These are phyloP conservation scores for Iris macrosiphon DNA, from an alignment of 106 monocot genomes.

Conservation along the genomic window DNA sequence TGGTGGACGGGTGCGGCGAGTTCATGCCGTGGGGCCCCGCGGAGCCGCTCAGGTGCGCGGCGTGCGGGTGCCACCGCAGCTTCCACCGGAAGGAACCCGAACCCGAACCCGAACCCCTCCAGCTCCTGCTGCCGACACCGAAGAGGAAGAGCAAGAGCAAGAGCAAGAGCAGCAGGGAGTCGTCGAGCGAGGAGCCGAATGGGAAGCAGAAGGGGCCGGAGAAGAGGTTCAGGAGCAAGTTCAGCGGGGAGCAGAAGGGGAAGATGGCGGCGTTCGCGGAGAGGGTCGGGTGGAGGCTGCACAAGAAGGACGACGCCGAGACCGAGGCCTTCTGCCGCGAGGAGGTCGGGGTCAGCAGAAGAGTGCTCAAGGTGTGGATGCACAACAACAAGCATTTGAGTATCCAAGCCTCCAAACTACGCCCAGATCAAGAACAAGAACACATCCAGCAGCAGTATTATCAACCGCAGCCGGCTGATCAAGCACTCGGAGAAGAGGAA, in stretches of 20 bases:
- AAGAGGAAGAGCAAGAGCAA: neutral
- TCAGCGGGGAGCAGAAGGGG: conserved; percentile 44
- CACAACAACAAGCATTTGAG: conserved; percentile 47
- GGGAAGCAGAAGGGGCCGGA: conserved; percentile 5
- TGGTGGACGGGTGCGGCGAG: conserved; percentile 56
- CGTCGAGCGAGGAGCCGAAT: conserved; percentile 51
- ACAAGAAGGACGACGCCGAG: conserved; percentile 29
- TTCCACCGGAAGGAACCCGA: conserved; percentile 50
- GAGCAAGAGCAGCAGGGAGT: conserved; percentile 23
- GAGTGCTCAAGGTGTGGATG: conserved; percentile 58
- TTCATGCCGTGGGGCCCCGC: conserved; percentile 34
- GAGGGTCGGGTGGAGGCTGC: conserved; percentile 38
- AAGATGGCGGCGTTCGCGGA: conserved; percentile 37
- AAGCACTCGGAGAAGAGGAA: conserved; percentile 52
- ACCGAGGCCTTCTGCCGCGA: conserved; percentile 27
- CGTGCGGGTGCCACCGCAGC: conserved; percentile 81
- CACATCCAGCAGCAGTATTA: too few relatives aligned
- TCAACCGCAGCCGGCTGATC: too few relatives aligned
- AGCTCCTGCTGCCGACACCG: neutral
- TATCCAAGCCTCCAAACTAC: too few relatives aligned
- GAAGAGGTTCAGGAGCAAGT: conserved; percentile 44
- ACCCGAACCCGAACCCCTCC: neutral
- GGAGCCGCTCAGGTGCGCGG: conserved; percentile 51
- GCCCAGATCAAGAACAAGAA: too few relatives aligned
- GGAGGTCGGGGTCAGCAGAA: conserved; percentile 39